Percentiles rank a stretch among this genome's conserved stretches.
Evolutionary conservation across 345 rosid species (phyloP).

Genomic region (Erucastrum elatum): DNA sequence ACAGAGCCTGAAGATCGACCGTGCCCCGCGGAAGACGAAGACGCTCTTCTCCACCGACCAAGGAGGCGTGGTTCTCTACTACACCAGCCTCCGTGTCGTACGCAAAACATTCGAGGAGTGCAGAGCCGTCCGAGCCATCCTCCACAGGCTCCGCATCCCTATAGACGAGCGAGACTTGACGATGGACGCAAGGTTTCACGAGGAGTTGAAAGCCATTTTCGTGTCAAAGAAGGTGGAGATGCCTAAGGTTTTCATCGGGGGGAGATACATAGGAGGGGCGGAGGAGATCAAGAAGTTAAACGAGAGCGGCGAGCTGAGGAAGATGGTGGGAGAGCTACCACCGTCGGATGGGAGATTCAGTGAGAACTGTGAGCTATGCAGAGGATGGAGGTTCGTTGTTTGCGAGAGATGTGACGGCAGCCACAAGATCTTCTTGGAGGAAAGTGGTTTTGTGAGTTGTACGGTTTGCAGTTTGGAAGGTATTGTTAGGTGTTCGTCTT

Average conservation of each 20-base stretch:
- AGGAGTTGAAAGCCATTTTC: constrained; percentile 54
- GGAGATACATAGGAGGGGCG: constrained; percentile 51
- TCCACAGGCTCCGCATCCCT: constrained; percentile 49
- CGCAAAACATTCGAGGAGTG: constrained; percentile 81
- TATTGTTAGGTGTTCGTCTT: constrained; percentile 46
- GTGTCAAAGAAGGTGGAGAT: constrained; percentile 34
- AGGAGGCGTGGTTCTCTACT: constrained; percentile 58
- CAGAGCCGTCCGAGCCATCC: constrained; percentile 56
- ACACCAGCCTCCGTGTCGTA: constrained; percentile 75
- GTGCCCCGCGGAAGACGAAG: constrained; percentile 9
- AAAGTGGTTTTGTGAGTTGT: constrained; percentile 50
- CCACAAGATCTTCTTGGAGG: constrained; percentile 55
- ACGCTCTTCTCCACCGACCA: constrained; percentile 38
- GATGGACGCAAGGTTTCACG: constrained; percentile 56
- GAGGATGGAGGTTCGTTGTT: constrained; percentile 55
- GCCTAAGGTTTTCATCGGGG: constrained; percentile 57
- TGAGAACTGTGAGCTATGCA: constrained; percentile 44
- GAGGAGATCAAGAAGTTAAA: constrained; percentile 46
- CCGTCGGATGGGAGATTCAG: constrained; percentile 6
- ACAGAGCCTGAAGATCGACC: constrained; percentile 44
- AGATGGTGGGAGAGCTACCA: constrained; percentile 39
- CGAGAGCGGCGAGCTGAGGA: constrained; percentile 53
- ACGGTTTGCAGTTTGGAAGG: constrained; percentile 50
- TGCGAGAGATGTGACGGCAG: constrained; percentile 60
- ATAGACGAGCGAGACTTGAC: constrained; percentile 83